These are phyloP conservation scores for Zymoseptoria pseudotritici DNA, from an alignment of 2,329 filamentous ascomycete species.

Conservation along the genomic window DNA sequence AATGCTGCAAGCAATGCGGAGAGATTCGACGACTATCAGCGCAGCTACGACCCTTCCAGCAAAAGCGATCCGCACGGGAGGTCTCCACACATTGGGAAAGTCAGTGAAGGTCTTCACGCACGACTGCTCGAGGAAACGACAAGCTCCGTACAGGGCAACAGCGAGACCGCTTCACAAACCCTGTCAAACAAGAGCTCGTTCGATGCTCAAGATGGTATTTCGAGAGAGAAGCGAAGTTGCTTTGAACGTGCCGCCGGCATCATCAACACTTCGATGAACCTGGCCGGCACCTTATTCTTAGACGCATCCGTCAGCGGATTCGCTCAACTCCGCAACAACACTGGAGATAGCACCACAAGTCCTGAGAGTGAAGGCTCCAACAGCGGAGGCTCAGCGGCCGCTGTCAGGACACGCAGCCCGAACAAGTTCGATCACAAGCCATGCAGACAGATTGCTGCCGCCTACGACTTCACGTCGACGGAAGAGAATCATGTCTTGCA, in stretches of 20 bases:
- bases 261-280: slow-evolving; percentile 28
- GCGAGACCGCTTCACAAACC: background rate
- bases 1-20: slow-evolving; percentile 7
- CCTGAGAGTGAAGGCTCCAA: background rate
- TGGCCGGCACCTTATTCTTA: slow-evolving; percentile 40
- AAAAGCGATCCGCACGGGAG: background rate
- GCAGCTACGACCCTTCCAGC: background rate
- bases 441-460: slow-evolving; percentile 4
- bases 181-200: background rate
- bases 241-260: slow-evolving; percentile 9
- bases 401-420: background rate
- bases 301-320: slow-evolving; percentile 22
- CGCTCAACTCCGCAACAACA: slow-evolving; percentile 7
- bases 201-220: slow-evolving; percentile 1
- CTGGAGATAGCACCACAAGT: background rate
- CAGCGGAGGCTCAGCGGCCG: background rate
- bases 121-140: background rate
- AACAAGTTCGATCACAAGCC: background rate
- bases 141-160: background rate
- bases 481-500: background rate
- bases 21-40: background rate
- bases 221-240: background rate
- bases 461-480: background rate
- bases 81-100: background rate
- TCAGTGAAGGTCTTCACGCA: background rate